Conservation (phyloP, 2,329 filamentous ascomycete genomes). For the Colletotrichum sp. region DNA sequence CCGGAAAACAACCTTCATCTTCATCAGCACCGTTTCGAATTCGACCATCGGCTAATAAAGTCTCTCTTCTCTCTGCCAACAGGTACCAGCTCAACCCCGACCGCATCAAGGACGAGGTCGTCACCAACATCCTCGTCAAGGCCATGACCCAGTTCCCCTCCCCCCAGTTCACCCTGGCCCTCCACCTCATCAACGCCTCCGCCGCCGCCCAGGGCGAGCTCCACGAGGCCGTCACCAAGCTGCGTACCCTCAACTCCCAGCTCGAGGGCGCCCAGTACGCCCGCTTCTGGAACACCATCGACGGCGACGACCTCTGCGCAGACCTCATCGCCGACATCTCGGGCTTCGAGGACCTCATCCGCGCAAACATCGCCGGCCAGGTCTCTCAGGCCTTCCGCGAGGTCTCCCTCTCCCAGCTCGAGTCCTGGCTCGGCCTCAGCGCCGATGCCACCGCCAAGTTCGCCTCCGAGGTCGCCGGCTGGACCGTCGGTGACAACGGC, state of each 20-base stretch:
- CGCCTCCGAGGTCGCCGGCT: constrained; percentile 83
- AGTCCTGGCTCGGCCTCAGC: constrained; percentile 78
- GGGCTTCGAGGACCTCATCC: constrained; percentile 94
- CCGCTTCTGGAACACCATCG: constrained; percentile 90
- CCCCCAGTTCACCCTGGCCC: constrained; percentile 90
- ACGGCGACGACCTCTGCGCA: constrained; percentile 93
- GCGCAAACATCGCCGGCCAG: constrained; percentile 86
- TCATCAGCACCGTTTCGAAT: constrained; percentile 55
- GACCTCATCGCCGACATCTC: constrained; percentile 93
- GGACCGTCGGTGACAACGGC: constrained; percentile 74
- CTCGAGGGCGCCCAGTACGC: constrained; percentile 91
- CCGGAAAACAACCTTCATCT: constrained; percentile 22
- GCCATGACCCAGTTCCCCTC: constrained; percentile 96
- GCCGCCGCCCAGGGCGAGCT: constrained; percentile 72
- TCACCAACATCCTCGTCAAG: constrained; percentile 99
- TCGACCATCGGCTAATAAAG: constrained; percentile 1
- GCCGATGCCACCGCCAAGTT: constrained; percentile 76
- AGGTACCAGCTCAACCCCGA: constrained; percentile 99
- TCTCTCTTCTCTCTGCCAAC: constrained; percentile 15
- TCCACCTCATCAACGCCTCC: constrained; percentile 90
- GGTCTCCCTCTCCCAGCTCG: constrained; percentile 70
- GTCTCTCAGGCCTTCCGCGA: constrained; percentile 82
- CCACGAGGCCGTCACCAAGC: constrained; percentile 88
- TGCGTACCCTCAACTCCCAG: constrained; percentile 81
- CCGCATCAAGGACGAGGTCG: constrained; percentile 93